Evolutionary conservation across 2,329 filamentous ascomycete genomes (phyloP).

Genomic region (Exophiala calicioides): DNA sequence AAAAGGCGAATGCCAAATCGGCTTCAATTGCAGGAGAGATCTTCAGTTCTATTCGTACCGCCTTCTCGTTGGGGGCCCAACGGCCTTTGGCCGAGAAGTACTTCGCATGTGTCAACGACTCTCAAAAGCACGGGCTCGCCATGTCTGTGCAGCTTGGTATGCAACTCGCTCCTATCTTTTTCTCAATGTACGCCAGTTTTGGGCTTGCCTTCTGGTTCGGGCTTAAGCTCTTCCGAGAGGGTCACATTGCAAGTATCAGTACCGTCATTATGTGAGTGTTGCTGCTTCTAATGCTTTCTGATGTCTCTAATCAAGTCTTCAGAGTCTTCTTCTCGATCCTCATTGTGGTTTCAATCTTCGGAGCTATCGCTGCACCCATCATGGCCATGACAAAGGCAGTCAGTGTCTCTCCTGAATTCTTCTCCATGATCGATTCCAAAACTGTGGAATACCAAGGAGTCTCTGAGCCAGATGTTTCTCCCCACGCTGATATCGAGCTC

Average conservation of each 20-base stretch:
- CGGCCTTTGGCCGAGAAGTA: slow-evolving; percentile 41
- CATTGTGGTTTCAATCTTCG: slow-evolving; percentile 45
- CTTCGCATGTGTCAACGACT: slow-evolving; percentile 39
- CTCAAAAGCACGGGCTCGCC: slow-evolving; percentile 36
- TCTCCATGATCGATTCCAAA: slow-evolving; percentile 74
- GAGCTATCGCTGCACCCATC: slow-evolving; percentile 37
- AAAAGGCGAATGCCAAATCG: slow-evolving; percentile 40
- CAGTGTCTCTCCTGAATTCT: slow-evolving; percentile 81
- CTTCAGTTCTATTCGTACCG: slow-evolving; percentile 46
- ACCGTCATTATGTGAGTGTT: slow-evolving; percentile 42
- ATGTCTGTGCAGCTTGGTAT: slow-evolving; percentile 35
- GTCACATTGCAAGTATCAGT: slow-evolving; percentile 38
- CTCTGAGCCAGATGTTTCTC: slow-evolving; percentile 49
- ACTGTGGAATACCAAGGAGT: slow-evolving; percentile 38
- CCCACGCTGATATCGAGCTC: slow-evolving; percentile 68
- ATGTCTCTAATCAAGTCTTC: slow-evolving; percentile 6
- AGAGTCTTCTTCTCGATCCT: slow-evolving; percentile 44
- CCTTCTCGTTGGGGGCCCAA: slow-evolving; percentile 48
- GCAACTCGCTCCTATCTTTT: slow-evolving; percentile 39
- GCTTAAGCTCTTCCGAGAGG: slow-evolving; percentile 37
- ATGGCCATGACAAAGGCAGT: slow-evolving; percentile 61
- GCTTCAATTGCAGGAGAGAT: slow-evolving; percentile 48
- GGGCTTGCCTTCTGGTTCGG: slow-evolving; percentile 43
- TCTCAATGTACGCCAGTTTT: slow-evolving; percentile 41
- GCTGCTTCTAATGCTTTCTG: no score